phyloP scores from a whole-genome alignment of 176 grass and related monocot species.

The Aegilops sharonensis region DNA sequence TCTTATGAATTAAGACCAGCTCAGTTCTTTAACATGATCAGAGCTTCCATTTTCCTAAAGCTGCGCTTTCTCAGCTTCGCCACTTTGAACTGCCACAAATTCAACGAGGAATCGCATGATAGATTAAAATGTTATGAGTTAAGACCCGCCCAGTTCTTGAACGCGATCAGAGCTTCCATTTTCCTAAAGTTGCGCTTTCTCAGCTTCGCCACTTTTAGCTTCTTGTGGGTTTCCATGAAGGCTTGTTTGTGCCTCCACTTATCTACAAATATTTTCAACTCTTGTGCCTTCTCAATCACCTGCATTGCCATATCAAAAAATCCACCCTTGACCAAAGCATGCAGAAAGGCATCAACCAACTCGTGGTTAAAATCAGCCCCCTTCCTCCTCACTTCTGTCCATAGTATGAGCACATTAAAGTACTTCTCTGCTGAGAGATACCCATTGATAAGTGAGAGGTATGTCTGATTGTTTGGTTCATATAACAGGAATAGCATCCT shows the following conservation, averaged over 20 bases:
- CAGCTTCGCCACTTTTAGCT: constrained; percentile 82
- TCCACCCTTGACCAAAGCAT: constrained; percentile 90
- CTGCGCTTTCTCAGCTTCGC: constrained; percentile 79
- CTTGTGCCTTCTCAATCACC: constrained; percentile 87
- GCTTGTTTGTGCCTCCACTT: constrained; percentile 99
- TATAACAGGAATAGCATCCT: constrained; percentile 91
- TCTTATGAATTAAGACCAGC: constrained; percentile 78
- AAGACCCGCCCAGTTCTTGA: constrained; percentile 80
- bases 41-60: constrained; percentile 85
- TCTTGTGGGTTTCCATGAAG: constrained; percentile 98
- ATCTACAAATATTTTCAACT: constrained; percentile 96
- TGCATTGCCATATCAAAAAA: constrained; percentile 98
- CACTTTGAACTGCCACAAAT: constrained; percentile 50
- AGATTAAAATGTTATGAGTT: neutral
- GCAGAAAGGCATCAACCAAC: constrained; percentile 85
- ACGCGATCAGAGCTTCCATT: constrained; percentile 89
- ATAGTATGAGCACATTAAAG: constrained; percentile 85
- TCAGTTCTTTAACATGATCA: constrained; percentile 95
- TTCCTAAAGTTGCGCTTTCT: constrained; percentile 87
- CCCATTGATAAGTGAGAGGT: constrained; percentile 89
- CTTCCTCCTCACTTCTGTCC: constrained; percentile 89
- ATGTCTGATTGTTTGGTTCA: constrained; percentile 93
- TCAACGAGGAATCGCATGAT: neutral
- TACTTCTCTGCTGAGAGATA: constrained; percentile 85
- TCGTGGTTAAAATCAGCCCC: constrained; percentile 70